A percentile compares a stretch with the other conserved stretches of the same genome.
Conservation (phyloP, 176 grass and related monocot genomes). For the Avena insularis region DNA sequence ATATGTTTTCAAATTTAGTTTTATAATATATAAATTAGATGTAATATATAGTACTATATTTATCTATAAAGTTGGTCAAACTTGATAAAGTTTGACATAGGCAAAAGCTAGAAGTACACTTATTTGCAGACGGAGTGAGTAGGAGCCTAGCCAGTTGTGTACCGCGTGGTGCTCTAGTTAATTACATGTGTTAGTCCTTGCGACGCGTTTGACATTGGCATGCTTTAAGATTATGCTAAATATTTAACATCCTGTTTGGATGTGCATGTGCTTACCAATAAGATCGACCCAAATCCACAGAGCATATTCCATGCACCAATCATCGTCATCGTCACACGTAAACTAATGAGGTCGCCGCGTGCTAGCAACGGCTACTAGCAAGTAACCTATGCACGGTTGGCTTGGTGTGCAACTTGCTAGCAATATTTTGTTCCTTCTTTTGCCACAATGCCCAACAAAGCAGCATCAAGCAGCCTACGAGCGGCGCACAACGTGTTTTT, state of each 20-base stretch:
- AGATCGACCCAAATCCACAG: not conserved
- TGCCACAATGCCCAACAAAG: not conserved
- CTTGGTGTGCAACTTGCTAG: not conserved
- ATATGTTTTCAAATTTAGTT: too few relatives aligned
- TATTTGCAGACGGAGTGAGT: too few relatives aligned
- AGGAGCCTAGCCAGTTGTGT: not conserved
- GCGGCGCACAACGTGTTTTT: not conserved
- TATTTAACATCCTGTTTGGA: not conserved
- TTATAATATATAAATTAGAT: too few relatives aligned
- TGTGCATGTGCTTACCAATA: not conserved
- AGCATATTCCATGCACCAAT: not conserved
- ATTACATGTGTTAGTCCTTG: constrained; percentile 7
- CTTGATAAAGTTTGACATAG: too few relatives aligned
- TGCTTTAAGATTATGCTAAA: not conserved
- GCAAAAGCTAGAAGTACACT: too few relatives aligned
- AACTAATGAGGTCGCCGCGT: not conserved
- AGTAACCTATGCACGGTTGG: not conserved
- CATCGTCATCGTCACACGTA: not conserved
- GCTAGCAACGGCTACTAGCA: not conserved
- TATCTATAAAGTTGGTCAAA: too few relatives aligned
- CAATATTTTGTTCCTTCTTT: not conserved
- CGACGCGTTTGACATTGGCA: not conserved
- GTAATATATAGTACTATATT: too few relatives aligned
- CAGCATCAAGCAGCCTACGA: not conserved
- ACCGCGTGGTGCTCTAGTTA: not conserved